Conservation (phyloP, 805 yeast species). For the Metschnikowia peoriensis region DNA sequence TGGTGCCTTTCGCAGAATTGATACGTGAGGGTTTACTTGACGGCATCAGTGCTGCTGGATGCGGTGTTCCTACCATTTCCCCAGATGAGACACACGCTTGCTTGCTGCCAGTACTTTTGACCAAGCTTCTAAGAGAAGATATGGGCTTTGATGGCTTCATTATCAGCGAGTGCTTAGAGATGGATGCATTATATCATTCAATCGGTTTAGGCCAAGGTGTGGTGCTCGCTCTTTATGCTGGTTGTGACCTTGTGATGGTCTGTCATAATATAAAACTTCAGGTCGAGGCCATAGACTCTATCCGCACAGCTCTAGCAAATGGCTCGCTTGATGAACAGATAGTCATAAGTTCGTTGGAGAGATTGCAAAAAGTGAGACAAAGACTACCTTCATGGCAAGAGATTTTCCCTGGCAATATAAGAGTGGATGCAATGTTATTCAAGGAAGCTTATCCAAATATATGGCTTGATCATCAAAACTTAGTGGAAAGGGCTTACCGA, state of each 20-base stretch:
- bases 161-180: conserved; percentile 58
- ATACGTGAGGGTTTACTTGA: conserved; percentile 47
- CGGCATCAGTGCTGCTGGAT: conserved; percentile 60
- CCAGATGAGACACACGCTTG: conserved; percentile 65
- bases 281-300: conserved; percentile 50
- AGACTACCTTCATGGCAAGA: conserved; percentile 45
- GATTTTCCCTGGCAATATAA: conserved; percentile 36
- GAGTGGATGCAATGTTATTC: conserved; percentile 24
- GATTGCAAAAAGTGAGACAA: conserved; percentile 45
- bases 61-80: conserved; percentile 60
- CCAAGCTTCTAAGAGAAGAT: conserved; percentile 49
- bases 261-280: conserved; percentile 56
- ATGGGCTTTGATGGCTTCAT: conserved; percentile 56
- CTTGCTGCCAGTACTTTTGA: conserved; percentile 51
- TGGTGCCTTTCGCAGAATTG: conserved; percentile 50
- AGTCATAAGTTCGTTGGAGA: conserved; percentile 35
- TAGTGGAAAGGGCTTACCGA: conserved; percentile 48
- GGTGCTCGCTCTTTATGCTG: conserved; percentile 58
- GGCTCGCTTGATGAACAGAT: conserved; percentile 45
- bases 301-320: conserved; percentile 36
- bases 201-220: conserved; percentile 68
- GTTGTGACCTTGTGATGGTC: conserved; percentile 63
- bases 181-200: conserved; percentile 62
- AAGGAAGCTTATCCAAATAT: conserved; percentile 27
- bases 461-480: conserved; percentile 42